Evolutionary conservation across 2,329 filamentous ascomycete genomes (phyloP).

Genomic region (Claviceps quebecensis): DNA sequence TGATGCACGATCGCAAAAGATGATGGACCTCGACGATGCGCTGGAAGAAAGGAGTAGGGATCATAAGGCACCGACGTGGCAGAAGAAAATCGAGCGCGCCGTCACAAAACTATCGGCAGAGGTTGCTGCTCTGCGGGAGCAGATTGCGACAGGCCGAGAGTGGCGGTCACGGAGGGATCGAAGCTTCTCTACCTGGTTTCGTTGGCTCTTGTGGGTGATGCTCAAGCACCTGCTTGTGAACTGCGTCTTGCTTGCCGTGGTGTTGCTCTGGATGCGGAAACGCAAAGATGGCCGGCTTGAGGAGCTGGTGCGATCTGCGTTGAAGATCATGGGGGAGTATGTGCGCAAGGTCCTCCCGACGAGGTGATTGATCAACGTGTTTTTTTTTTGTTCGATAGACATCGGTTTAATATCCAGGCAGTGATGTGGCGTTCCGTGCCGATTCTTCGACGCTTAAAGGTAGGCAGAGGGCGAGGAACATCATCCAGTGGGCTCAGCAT

Average conservation of each 20-base stretch:
- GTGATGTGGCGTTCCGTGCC: neutral
- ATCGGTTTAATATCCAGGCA: neutral
- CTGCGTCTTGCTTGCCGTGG: conserved; percentile 46
- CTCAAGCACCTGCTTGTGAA: conserved; percentile 66
- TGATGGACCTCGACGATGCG: conserved; percentile 31
- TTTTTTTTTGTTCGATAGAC: neutral
- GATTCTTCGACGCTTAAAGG: neutral
- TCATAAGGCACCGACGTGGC: conserved; percentile 49
- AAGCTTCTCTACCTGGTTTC: conserved; percentile 53
- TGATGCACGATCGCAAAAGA: conserved; percentile 37
- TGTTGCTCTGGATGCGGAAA: conserved; percentile 59
- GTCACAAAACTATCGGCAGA: conserved; percentile 85
- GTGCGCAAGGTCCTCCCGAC: conserved; percentile 43
- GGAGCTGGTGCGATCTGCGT: conserved; percentile 53
- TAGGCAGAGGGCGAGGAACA: neutral
- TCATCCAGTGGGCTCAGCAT: neutral
- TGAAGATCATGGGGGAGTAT: conserved; percentile 45
- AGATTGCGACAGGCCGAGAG: conserved; percentile 65
- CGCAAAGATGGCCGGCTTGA: conserved; percentile 59
- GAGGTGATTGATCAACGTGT: conserved; percentile 21
- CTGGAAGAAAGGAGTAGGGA: conserved; percentile 24
- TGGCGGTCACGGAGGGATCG: conserved; percentile 52
- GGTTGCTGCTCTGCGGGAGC: conserved; percentile 80
- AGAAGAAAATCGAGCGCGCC: conserved; percentile 68
- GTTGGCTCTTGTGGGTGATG: conserved; percentile 54